Evolutionary conservation across 2,329 filamentous ascomycete genomes (phyloP).

Genomic region (Xylaria sp.): DNA sequence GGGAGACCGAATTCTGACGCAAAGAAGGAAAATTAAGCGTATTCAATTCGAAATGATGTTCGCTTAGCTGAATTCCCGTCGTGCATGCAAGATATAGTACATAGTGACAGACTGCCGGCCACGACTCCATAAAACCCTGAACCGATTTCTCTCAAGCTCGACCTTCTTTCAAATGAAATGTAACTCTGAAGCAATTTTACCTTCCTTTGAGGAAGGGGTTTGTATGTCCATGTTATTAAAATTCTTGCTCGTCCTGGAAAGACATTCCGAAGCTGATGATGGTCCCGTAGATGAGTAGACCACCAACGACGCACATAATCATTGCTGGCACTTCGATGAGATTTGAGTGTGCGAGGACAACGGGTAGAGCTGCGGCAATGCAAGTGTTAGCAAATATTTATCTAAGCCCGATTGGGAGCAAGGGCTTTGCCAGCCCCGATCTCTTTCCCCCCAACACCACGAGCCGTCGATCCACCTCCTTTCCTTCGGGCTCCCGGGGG

Average conservation of each 20-base stretch:
- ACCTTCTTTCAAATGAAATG: not conserved
- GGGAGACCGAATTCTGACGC: not conserved
- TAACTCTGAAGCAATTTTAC: not conserved
- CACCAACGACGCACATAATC: slow-evolving; percentile 94
- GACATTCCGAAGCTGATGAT: slow-evolving; percentile 99
- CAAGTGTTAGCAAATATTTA: slow-evolving; percentile 20
- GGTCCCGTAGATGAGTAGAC: slow-evolving; percentile 94
- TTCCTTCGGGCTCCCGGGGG: not conserved
- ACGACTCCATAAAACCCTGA: slow-evolving; percentile 13
- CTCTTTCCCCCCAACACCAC: not conserved
- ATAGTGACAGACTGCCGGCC: slow-evolving; percentile 28
- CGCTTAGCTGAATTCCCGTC: slow-evolving; percentile 16
- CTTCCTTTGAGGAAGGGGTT: not conserved
- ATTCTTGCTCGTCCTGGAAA: slow-evolving; percentile 97
- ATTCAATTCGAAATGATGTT: slow-evolving; percentile 17
- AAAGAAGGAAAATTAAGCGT: not conserved
- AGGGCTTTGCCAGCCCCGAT: slow-evolving; percentile 20
- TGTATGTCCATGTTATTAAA: slow-evolving; percentile 62
- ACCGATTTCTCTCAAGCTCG: not conserved
- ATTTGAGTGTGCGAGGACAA: slow-evolving; percentile 86
- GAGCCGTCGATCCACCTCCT: not conserved
- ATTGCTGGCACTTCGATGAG: slow-evolving; percentile 87
- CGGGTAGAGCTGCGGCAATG: slow-evolving; percentile 76
- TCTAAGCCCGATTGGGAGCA: slow-evolving; percentile 15
- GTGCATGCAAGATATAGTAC: slow-evolving; percentile 33